Evolutionary conservation across 345 rosid species (phyloP), one percentile per base, ranked within the genome.

Genomic region (Reutealis trisperma): DNA sequence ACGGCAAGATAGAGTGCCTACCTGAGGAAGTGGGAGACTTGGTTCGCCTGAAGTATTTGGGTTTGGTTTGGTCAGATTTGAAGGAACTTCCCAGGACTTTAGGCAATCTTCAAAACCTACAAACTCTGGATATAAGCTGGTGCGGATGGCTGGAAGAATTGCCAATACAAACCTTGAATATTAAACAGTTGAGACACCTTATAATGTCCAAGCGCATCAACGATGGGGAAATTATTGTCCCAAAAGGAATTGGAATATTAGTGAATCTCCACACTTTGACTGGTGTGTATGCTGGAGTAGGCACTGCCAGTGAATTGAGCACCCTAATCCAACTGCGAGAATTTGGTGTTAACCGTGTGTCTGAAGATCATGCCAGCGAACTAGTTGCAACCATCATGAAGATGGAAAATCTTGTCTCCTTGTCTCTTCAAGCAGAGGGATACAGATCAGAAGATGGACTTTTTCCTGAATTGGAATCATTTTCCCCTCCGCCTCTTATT

Each of bases 281-380:
- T n/a, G 81, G 76, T 19, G 41, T 78, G 27, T 78, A 78, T 65
- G 81, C 76, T 13, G 81, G 76, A 55, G 76, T n/a, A 19, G 76
- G 76, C 49, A 72, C 54, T 65, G 72, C 67, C 21, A 32, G 24
- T 18, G 81, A 71, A 65, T 30, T 78, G 58, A 19, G 72, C 25
- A 22, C 19, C 55, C 55, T 78, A 64, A 54, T 72, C 44, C 76
- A 78, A 45, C 60, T 78, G 3, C 55, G 60, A 65, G 34, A 64
- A 16, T 77, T 78, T 5, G 60, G 72, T 11, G 60, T 78, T 30
- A 71, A 64, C 47, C 58, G 72, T 13, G 49, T 60, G 18, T 37
- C 27, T 8, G 76, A 30, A 0, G 77, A 78, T 57, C 81, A 78
- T 64, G 59, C 67, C 30, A n/a, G 22, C 21, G 67, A 78, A 64